These are phyloP conservation scores for Sugiyamaella floridensis DNA, from an alignment of 805 yeast genomes.

Conservation along the genomic window DNA sequence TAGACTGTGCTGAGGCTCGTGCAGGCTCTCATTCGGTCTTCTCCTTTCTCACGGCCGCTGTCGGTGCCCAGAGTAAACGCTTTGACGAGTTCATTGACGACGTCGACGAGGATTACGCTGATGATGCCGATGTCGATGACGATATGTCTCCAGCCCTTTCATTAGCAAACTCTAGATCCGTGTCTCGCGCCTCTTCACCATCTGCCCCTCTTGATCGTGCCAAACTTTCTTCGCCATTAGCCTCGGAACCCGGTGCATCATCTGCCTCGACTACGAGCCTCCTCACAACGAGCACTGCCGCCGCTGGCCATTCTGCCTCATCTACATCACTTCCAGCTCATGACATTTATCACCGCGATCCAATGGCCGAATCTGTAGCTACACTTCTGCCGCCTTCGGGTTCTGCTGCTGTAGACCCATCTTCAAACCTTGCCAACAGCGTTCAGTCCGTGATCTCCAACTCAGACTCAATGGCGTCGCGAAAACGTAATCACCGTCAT, in stretches of 20 bases:
- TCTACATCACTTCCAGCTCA: too few species aligned
- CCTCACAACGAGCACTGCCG: too few species aligned
- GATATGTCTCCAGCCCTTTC: constrained; percentile 2
- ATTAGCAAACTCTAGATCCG: not conserved
- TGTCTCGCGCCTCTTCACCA: not conserved
- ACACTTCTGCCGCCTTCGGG: not conserved
- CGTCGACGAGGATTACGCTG: constrained; percentile 24
- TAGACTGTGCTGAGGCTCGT: constrained; percentile 15
- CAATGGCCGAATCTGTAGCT: not conserved
- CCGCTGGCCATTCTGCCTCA: too few species aligned
- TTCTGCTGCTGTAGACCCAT: not conserved
- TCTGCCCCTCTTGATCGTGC: not conserved
- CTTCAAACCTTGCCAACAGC: not conserved
- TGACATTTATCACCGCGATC: not conserved
- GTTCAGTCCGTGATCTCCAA: not conserved
- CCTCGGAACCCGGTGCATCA: not conserved
- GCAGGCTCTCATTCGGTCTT: constrained; percentile 47
- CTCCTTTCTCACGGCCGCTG: constrained; percentile 50
- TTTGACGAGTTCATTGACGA: constrained; percentile 28
- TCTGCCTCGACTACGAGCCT: not conserved
- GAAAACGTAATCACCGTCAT: not conserved
- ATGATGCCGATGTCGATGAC: constrained; percentile 19
- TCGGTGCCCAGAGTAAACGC: constrained; percentile 35
- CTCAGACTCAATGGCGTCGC: not conserved
- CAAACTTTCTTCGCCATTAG: not conserved